Evolutionary conservation across 495 filamentous ascomycete genomes (phyloP).

Genomic region (Aspergillus baeticus): DNA sequence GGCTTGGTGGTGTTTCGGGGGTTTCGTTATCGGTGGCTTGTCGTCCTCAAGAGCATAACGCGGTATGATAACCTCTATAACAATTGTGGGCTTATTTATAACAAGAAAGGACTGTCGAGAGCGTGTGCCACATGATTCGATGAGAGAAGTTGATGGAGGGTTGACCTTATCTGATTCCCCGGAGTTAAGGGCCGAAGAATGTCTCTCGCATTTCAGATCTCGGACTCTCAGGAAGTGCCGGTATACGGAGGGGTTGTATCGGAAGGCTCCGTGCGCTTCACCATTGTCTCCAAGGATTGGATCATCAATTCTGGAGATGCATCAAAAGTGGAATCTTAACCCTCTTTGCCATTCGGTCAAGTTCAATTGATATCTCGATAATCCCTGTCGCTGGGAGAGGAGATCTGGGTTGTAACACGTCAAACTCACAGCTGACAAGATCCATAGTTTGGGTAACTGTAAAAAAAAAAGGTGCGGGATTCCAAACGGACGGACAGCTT

Average conservation of each 20-base stretch:
- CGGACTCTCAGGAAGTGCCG: conserved; percentile 2
- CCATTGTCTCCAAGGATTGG: background rate
- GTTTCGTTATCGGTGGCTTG: conserved; percentile 26
- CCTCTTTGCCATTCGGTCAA: conserved; percentile 1
- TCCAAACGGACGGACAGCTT: conserved; percentile 27
- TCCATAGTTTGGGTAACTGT: conserved; percentile 5
- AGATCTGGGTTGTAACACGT: background rate
- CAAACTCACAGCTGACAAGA: background rate
- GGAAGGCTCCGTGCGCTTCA: background rate
- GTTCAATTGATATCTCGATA: background rate
- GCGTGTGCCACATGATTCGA: background rate
- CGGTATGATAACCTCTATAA: background rate
- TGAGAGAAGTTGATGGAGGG: background rate
- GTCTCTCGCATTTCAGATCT: background rate
- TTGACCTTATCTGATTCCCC: conserved; percentile 3
- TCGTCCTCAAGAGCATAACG: conserved; percentile 1
- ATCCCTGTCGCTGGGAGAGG: background rate
- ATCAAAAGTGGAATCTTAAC: background rate
- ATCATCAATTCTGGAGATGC: background rate
- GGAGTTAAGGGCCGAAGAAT: conserved; percentile 6
- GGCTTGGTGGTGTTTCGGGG: conserved; percentile 9
- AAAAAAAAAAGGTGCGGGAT: background rate
- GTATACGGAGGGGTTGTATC: conserved; percentile 3
- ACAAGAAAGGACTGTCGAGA: background rate
- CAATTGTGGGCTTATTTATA: background rate